Evolutionary conservation across 176 grass and related monocot species (phyloP), one percentile per base, ranked within the genome.

Genomic region (Avena eriantha): DNA sequence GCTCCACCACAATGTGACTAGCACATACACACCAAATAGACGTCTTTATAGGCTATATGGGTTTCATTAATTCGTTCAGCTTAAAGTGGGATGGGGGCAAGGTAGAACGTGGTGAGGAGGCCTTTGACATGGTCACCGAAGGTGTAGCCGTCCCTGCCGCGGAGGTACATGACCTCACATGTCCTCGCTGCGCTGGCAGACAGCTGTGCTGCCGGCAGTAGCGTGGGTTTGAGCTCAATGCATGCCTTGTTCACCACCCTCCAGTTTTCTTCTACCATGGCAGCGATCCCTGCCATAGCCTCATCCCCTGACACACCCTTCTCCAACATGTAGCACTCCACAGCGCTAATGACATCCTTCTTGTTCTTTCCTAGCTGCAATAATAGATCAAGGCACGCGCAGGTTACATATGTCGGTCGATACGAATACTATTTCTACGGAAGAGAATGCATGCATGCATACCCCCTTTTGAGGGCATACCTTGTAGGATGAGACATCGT

Each of bases 281-380:
- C 49, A 0, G 51, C 50, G 16, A 86, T 58, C 10, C 16, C 76
- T 10, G 65, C 12, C 76, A n/a, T 65, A 4, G 84, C 84, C 17
- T 47, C 84, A 22, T 80, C 84, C 35, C 76, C 22, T 0, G 50
- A 5, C 35, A 21, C 2, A 3, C 16, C 84, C 0, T 57, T 17
- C 65, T 86, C 84, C 36, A 33, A 46, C 22, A 67, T 67, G 36
- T 86, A 86, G 51, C 84, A 86, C 3, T 86, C 84, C 0, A 86
- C 63, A 3, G 64, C n/a, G 64, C 65, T 86, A 0, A 36, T 15
- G 36, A 33, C 10, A 51, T 86, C 76, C 36, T 70, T 80, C 35
- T 16, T 71, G 76, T 71, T 71, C 76, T 71, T 86, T 36, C 65
- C 50, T 43, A 23, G 39, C 39, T 53, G 50, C 50, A 53, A 41